phyloP scores from a whole-genome alignment of 2,329 filamentous ascomycete species.

The Curvularia sp. region DNA sequence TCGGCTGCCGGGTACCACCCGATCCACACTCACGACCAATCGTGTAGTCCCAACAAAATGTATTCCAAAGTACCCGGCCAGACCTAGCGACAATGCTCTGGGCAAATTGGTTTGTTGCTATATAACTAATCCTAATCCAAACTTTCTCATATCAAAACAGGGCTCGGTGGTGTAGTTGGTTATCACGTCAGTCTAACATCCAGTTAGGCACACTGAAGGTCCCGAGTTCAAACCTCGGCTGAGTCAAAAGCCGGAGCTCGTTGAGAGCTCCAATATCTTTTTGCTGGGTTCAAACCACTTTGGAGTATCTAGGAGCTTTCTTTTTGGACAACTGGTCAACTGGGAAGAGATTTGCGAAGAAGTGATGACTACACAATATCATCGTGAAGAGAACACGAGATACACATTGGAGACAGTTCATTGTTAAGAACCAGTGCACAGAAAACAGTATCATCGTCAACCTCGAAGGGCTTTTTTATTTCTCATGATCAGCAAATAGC shows the following conservation, averaged over 20 bases:
- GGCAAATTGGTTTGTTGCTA: too few species aligned
- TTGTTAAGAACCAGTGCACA: neutral
- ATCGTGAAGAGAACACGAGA: neutral
- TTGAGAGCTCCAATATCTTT: conserved; percentile 1
- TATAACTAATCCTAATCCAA: neutral
- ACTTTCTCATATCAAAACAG: conserved; percentile 1
- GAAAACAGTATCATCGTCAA: neutral
- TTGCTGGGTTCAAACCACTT: neutral
- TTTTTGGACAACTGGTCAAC: neutral
- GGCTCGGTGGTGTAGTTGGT: conserved; percentile 56
- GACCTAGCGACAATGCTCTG: neutral
- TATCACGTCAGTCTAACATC: conserved; percentile 57
- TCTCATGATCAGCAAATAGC: neutral
- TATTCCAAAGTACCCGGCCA: too few species aligned
- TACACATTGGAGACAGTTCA: neutral
- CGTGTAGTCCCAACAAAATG: neutral
- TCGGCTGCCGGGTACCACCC: neutral
- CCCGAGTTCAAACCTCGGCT: conserved; percentile 22
- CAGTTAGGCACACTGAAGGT: conserved; percentile 19
- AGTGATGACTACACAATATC: neutral
- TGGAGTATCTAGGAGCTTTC: too few species aligned
- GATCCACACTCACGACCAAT: neutral
- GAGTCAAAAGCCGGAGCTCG: conserved; percentile 16
- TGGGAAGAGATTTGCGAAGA: neutral
- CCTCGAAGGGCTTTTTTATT: neutral